Evolutionary conservation across 257 asterid species (phyloP), one percentile per base, ranked within the genome.

Genomic region (Eustoma russellianum): DNA sequence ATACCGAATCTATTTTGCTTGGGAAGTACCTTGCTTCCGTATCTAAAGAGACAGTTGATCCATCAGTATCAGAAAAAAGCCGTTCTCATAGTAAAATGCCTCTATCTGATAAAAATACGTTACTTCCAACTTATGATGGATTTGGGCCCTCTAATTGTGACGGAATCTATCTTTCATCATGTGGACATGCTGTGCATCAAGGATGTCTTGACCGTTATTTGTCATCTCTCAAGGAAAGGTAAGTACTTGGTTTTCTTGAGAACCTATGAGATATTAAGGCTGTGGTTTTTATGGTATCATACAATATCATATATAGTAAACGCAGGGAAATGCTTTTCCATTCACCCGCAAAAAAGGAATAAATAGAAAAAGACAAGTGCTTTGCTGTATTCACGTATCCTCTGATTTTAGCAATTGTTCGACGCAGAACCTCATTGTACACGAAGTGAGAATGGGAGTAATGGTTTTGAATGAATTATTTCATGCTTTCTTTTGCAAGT

Each of bases 141-240:
- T 70, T 85, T 71, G 78, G 86, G 43, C 90, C 94, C 46, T 59
- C 79, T 13, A 85, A 81, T 46, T 78, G 83, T 61, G 91, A 85
- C 69, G 95, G 97, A 59, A 79, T 92, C 46, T 79, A 81, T 78
- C 69, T 83, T 58, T 88, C 99, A 56, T 88, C 97, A 15, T 92
- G 99, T 53, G 99, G 99, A 49, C 99, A 92, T 66, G 97, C 99
- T 62, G 97, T 92, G 74, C 99, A 92, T 76, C 95, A 88, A 73
- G 88, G 82, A 69, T 92, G 99, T 69, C 82, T 92, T 59, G 95
- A 88, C 66, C 95, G 95, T 38, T 92, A 92, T 71, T 70, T 92
- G 60, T 74, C 81, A 50, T 88, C 99, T 33, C 81, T 92, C 44
- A 88, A 70, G 80, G 99, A 92, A 66, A 92, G 99, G 99, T n/a